These are phyloP conservation scores for Yamadazyma sp. DNA, from an alignment of 805 yeast genomes.

Conservation along the genomic window DNA sequence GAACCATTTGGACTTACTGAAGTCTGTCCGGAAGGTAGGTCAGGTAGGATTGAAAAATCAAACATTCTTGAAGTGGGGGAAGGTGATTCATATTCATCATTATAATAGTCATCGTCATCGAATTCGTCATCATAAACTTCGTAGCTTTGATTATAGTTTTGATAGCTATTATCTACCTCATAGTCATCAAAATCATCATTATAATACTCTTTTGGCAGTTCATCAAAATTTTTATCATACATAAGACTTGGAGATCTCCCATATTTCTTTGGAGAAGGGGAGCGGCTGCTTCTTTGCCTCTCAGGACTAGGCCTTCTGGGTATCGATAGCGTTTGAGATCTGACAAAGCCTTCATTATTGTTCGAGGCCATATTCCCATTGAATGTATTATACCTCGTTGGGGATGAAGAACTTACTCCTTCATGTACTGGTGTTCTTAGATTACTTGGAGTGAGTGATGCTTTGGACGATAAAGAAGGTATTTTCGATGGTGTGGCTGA, in stretches of 20 bases:
- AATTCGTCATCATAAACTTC: constrained; percentile 4
- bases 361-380: neutral
- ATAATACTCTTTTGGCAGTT: neutral
- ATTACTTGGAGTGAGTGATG: neutral
- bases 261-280: constrained; percentile 30
- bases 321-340: constrained; percentile 2
- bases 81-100: constrained; percentile 5
- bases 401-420: constrained; percentile 6
- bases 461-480: constrained; percentile 8
- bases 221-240: constrained; percentile 3
- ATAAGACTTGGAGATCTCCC: constrained; percentile 22
- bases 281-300: constrained; percentile 7
- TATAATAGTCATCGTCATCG: constrained; percentile 1
- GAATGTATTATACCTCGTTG: constrained; percentile 8
- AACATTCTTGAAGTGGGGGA: constrained; percentile 13
- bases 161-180: constrained; percentile 6
- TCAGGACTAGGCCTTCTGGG: constrained; percentile 1
- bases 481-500: constrained; percentile 12
- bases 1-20: constrained; percentile 4
- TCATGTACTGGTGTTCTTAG: neutral
- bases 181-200: constrained; percentile 5
- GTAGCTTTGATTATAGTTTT: constrained; percentile 1
- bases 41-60: constrained; percentile 26
- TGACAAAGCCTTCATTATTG: neutral
- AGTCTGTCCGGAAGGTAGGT: constrained; percentile 19